Evolutionary conservation across 1,284 basidiomycete genomes (phyloP).

Genomic region (Austropuccinia psidii): DNA sequence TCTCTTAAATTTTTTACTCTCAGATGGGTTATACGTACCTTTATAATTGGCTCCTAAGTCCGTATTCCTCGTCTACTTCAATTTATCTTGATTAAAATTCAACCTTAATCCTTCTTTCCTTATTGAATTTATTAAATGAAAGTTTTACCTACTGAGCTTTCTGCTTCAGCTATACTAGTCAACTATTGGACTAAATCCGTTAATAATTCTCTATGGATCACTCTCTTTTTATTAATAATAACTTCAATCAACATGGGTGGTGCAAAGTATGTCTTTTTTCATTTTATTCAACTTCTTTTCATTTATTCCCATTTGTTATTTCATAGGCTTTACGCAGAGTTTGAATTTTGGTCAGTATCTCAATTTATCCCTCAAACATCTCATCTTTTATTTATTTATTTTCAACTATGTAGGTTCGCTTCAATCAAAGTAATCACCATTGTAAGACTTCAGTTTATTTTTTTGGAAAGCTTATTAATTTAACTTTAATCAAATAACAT

Average conservation of each 20-base stretch:
- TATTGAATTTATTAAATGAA: neutral
- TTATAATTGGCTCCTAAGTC: slow-evolving; percentile 40
- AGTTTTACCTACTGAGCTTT: slow-evolving; percentile 66
- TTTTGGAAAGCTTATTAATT: neutral
- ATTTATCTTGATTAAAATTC: neutral
- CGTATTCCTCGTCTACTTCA: neutral
- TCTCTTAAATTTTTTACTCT: neutral
- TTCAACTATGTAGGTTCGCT: slow-evolving; percentile 19
- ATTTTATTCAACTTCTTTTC: neutral
- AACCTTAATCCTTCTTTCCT: neutral
- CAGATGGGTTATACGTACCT: slow-evolving; percentile 46
- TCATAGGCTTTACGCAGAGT: slow-evolving; percentile 24
- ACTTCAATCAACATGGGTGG: slow-evolving; percentile 68
- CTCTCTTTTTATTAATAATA: slow-evolving; percentile 63
- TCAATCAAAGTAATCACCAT: slow-evolving; percentile 35
- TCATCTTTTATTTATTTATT: neutral
- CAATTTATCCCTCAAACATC: neutral
- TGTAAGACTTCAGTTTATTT: neutral
- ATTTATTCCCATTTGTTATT: too few species aligned
- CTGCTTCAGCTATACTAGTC: slow-evolving; percentile 68
- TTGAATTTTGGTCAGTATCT: slow-evolving; percentile 33
- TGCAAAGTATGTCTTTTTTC: slow-evolving; percentile 50
- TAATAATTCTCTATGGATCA: slow-evolving; percentile 67
- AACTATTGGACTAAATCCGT: slow-evolving; percentile 60
- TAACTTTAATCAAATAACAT: neutral